These are phyloP conservation scores for Pseudohalonectria lignicola DNA, from an alignment of 2,329 filamentous ascomycete species.

Conservation along the genomic window DNA sequence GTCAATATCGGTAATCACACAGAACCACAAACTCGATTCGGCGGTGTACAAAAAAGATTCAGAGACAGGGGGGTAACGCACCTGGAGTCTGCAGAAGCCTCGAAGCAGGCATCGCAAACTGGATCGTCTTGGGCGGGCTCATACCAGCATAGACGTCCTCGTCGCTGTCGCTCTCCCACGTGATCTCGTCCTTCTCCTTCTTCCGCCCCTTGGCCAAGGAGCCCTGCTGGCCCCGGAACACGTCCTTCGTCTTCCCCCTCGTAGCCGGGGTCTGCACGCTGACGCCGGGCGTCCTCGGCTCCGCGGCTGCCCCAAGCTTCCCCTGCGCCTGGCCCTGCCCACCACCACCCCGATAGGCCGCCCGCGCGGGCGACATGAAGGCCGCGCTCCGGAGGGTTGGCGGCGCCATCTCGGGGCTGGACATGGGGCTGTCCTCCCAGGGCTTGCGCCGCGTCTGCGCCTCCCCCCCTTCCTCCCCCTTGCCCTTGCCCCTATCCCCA, in stretches of 20 bases:
- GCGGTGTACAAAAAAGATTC: no score
- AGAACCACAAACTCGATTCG: no score
- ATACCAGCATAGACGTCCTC: constrained; percentile 58
- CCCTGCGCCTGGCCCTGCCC: constrained; percentile 29
- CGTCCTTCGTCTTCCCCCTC: constrained; percentile 35
- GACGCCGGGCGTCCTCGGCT: constrained; percentile 65
- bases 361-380: constrained; percentile 62
- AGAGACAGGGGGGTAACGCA: constrained; percentile 34
- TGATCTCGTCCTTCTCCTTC: constrained; percentile 40
- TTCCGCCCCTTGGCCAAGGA: not conserved
- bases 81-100: constrained; percentile 72
- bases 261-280: constrained; percentile 71
- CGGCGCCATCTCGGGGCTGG: constrained; percentile 67
- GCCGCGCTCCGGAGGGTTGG: constrained; percentile 78
- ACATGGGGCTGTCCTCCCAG: constrained; percentile 48
- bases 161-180: constrained; percentile 68
- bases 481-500: constrained; percentile 12
- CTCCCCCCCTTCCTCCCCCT: no score
- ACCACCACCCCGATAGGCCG: constrained; percentile 21
- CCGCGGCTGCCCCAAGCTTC: no score
- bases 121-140: constrained; percentile 89
- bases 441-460: constrained; percentile 20
- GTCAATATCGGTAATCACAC: not conserved
- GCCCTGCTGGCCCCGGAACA: constrained; percentile 22
- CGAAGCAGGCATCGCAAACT: constrained; percentile 69